Base-by-base conservation (phyloP, 2,329 filamentous ascomycete species). In the Arthrobotrys iridis region DNA sequence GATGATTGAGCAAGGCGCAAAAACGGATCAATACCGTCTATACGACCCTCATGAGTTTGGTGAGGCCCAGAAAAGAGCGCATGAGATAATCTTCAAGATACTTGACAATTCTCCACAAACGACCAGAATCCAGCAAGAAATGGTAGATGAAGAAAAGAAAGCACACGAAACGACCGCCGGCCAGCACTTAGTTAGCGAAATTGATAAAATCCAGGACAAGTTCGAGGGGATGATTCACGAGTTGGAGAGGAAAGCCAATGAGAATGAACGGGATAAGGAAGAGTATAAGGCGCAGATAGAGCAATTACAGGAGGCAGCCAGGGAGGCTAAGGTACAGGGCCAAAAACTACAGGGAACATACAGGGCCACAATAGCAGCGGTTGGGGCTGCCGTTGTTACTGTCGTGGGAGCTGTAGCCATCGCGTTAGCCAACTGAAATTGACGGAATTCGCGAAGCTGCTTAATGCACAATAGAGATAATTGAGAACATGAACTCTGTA, bases 71-170 rank as follows among this genome's bases (percentile, higher is more conserved):
- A 37, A 11, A 8, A 1, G 50, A n/a, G 30, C 50, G 0, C 50
- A 55, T 37, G 50, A 55, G 8, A 37, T 55, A 3, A 55, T 55
- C 10, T 35, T 30, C 3, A 35, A 55, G 18, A 55, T 55, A n/a
- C n/a, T 55, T 15, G 28, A 20, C 3, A 55, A 55, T 8, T 24
- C 33, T 13, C 50, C 50, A 24, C 50, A 55, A 37, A 37, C 50
- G 28, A 55, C 50, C 10, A 35, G 30, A 55, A 55, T 55, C 18
- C 50, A 55, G 10, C 28, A 37, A 35, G 50, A 55, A 37, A 55
- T 55, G 50, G 50, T 55, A 15, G 50, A 55, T 18, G 50, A 55
- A n/a, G 50, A 37, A 10, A 55, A n/a, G 11, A 37, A 37, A 4
- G 2, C 50, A 1, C 28, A 37, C 8, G 30, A 55, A 35, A 55